Conservation (phyloP, 2,329 filamentous ascomycete species). For the Phoma sp. region DNA sequence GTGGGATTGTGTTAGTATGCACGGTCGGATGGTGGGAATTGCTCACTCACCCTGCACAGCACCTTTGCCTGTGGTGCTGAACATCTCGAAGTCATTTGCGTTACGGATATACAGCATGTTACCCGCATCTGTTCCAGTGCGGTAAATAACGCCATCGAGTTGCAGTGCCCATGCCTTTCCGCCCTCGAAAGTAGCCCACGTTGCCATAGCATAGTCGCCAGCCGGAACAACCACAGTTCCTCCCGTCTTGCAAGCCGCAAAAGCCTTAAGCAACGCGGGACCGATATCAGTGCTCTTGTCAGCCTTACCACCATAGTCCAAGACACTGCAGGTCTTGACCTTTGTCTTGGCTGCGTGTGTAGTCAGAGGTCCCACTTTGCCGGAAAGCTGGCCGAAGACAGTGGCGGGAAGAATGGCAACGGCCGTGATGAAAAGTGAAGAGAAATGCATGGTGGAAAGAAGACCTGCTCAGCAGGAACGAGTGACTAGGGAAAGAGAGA, state of each 20-base stretch:
- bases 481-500: conserved; percentile 2
- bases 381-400: conserved; percentile 40
- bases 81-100: conserved; percentile 60
- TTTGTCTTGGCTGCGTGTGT: conserved; percentile 49
- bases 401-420: conserved; percentile 29
- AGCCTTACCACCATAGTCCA: conserved; percentile 59
- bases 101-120: conserved; percentile 62
- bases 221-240: conserved; percentile 58
- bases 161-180: conserved; percentile 59
- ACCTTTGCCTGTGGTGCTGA: conserved; percentile 58
- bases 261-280: conserved; percentile 56
- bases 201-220: conserved; percentile 58
- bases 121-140: conserved; percentile 56
- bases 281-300: conserved; percentile 60
- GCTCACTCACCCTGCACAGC: conserved; percentile 54
- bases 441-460: conserved; percentile 32
- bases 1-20: background rate
- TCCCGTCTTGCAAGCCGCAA: conserved; percentile 57
- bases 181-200: conserved; percentile 56
- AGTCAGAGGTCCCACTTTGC: conserved; percentile 42
- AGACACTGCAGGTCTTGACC: conserved; percentile 60
- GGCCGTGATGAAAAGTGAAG: conserved; percentile 29
- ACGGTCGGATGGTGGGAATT: background rate
- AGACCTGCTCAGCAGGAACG: conserved; percentile 34
- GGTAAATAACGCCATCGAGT: conserved; percentile 60